A percentile compares a stretch with the other conserved stretches of the same genome.
These are phyloP conservation scores for Danielozyma ontarioensis DNA, from an alignment of 805 yeast genomes.

Conservation along the genomic window DNA sequence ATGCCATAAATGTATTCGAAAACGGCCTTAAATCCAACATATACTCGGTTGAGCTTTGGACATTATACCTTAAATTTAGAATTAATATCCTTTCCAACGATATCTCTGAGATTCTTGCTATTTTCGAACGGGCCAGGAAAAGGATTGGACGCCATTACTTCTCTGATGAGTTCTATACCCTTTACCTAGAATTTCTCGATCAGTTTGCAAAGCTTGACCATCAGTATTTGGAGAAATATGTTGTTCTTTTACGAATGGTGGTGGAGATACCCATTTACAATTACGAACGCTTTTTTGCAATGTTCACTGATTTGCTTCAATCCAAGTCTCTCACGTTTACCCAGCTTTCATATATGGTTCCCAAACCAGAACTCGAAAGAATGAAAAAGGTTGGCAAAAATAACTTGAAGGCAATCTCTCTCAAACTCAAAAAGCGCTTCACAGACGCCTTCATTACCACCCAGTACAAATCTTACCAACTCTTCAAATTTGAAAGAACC, in stretches of 20 bases:
- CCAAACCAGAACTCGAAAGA: conserved; percentile 10
- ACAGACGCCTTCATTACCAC: conserved; percentile 52
- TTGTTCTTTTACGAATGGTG: conserved; percentile 40
- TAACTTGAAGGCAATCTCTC: conserved; percentile 22
- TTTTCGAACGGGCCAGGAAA: conserved; percentile 44
- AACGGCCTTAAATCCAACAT: conserved; percentile 22
- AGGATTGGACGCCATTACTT: conserved; percentile 51
- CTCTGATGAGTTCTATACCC: conserved; percentile 45
- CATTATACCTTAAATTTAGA: conserved; percentile 39
- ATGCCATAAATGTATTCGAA: conserved; percentile 31
- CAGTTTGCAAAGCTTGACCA: conserved; percentile 17
- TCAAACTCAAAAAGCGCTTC: conserved; percentile 41
- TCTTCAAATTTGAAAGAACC: conserved; percentile 45
- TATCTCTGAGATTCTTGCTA: conserved; percentile 20
- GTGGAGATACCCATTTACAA: conserved; percentile 56
- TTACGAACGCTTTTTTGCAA: conserved; percentile 42
- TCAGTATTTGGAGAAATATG: conserved; percentile 26
- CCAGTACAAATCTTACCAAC: conserved; percentile 47
- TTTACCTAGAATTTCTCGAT: conserved; percentile 41
- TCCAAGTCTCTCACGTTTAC: conserved; percentile 6
- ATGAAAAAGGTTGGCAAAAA: conserved; percentile 8
- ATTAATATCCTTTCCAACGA: conserved; percentile 25
- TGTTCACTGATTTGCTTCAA: conserved; percentile 32
- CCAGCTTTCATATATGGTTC: conserved; percentile 12
- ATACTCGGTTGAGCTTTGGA: conserved; percentile 49